Evolutionary conservation across 2,329 filamentous ascomycete genomes (phyloP), one percentile per base, ranked within the genome.

Genomic region (Penicillium paneum): DNA sequence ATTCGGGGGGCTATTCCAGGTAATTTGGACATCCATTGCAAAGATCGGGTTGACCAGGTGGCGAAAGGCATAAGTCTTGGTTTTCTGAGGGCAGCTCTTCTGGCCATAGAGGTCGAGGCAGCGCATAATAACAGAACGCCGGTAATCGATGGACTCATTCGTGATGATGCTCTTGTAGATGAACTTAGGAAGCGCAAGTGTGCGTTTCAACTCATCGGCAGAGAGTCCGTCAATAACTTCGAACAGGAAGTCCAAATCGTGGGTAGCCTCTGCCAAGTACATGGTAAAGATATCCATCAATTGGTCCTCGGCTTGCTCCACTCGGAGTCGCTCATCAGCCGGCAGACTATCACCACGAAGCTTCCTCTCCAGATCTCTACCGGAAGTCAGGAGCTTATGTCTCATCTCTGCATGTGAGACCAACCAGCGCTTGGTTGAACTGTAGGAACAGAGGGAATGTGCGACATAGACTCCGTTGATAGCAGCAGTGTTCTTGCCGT

Each of bases 31-130:
- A 73, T 99, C 94, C 89, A 93, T 96, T 3, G 93, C 92, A 52
- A 99, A 84, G 36, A 97, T 96, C 0, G 94, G 95, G 66, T 97
- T 99, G 61, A 97, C 90, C 31, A 99, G 82, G 70, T 96, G 87
- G 69, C 91, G 91, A 68, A 99, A 86, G 34, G 95, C 79, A 71
- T 96, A 99, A 49, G 91, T 89, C 73, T 99, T 99, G 41, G 90
- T 90, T 76, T 89, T 92, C 73, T 97, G 94, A 0, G 89, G 86
- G 12, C 87, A 89, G 42, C 80, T 83, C 67, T 88, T 90, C 46
- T 86, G 84, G 7, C 89, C 87, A 70, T 97, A 99, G 0, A 91
- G 79, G 53, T 97, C 92, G 43, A 99, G 83, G 67, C 91, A 96
- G 50, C 90, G 88, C 66, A 93, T 83, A 39, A 97, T 83, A 2